Conservation (phyloP, 2,329 filamentous ascomycete genomes). For the Colletotrichum acutatum region DNA sequence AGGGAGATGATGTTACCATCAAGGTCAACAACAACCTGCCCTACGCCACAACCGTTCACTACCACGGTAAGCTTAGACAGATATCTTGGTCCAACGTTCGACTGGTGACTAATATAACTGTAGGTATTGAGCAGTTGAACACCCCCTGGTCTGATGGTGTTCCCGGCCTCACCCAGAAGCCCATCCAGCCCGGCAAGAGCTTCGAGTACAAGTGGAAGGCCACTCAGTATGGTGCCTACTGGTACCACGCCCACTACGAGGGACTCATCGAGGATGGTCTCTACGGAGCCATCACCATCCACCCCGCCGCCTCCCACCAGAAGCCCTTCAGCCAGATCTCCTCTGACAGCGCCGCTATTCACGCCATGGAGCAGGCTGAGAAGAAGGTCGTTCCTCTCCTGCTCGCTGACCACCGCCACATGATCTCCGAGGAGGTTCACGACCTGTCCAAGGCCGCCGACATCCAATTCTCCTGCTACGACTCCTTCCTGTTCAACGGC, state of each 20-base stretch:
- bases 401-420: constrained; percentile 66
- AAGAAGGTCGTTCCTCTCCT: constrained; percentile 57
- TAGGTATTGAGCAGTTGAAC: constrained; percentile 43
- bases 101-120: constrained; percentile 6
- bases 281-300: constrained; percentile 66
- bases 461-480: constrained; percentile 66
- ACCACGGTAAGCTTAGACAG: constrained; percentile 51
- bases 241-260: constrained; percentile 69
- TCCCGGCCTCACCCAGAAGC: constrained; percentile 64
- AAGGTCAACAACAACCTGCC: constrained; percentile 58
- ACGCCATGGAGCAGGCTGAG: constrained; percentile 60
- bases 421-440: constrained; percentile 60
- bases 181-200: constrained; percentile 58
- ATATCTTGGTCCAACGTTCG: background rate
- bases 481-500: constrained; percentile 71
- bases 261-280: constrained; percentile 70
- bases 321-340: constrained; percentile 64
- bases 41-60: constrained; percentile 60
- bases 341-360: constrained; percentile 44
- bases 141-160: constrained; percentile 72
- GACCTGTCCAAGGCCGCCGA: constrained; percentile 55
- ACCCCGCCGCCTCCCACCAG: constrained; percentile 43
- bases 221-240: constrained; percentile 67
- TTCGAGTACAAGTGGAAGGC: constrained; percentile 68
- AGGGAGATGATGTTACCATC: constrained; percentile 61